Conservation (phyloP, 192 early-diverging fungal species). For the Backusella macrospora region DNA sequence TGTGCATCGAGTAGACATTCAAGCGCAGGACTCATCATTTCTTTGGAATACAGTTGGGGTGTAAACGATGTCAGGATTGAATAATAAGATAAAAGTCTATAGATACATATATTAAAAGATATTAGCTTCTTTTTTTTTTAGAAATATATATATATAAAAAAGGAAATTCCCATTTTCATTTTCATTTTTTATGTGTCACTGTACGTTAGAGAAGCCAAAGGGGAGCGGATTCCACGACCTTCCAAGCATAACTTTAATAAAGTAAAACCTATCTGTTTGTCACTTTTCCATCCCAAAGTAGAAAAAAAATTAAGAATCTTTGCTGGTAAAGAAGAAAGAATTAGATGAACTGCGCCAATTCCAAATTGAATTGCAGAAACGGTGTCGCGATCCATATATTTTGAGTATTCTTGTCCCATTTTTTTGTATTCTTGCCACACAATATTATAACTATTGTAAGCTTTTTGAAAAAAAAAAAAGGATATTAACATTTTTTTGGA, state of each 20-base stretch:
- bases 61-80: conserved; percentile 29
- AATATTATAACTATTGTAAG: conserved; percentile 52
- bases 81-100: conserved; percentile 36
- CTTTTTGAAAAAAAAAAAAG: conserved; percentile 19
- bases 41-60: conserved; percentile 27
- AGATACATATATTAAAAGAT: too few species aligned
- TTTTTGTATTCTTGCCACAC: conserved; percentile 55
- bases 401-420: conserved; percentile 47
- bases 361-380: conserved; percentile 55
- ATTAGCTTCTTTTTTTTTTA: not conserved
- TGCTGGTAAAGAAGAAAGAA: conserved; percentile 50
- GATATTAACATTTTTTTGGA: not conserved
- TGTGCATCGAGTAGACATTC: conserved; percentile 29
- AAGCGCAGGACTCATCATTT: conserved; percentile 18
- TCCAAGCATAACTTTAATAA: conserved; percentile 47
- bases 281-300: conserved; percentile 50
- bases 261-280: conserved; percentile 54
- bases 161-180: conserved; percentile 16
- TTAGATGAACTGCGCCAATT: conserved; percentile 43
- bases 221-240: conserved; percentile 51
- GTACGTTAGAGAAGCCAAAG: conserved; percentile 54
- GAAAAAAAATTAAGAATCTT: conserved; percentile 50
- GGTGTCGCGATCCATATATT: conserved; percentile 53
- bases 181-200: conserved; percentile 6
- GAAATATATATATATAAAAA: not conserved